Evolutionary conservation across 2,329 filamentous ascomycete species (phyloP).

Genomic region (Paracorniculantispora psalliotae): DNA sequence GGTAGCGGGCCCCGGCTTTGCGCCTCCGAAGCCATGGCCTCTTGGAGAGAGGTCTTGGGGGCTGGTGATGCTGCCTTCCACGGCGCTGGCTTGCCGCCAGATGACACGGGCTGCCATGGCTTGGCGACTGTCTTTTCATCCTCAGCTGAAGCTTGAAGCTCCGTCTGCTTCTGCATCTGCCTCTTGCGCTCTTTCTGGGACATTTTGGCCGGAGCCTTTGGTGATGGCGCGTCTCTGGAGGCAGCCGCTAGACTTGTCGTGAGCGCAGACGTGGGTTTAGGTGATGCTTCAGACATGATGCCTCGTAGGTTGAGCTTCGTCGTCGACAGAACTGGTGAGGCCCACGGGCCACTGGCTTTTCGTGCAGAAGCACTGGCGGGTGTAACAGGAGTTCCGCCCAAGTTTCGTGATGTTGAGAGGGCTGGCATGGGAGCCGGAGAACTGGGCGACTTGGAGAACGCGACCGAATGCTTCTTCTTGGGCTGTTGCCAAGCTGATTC

Average conservation of each 20-base stretch:
- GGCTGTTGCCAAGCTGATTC: slow-evolving; percentile 25
- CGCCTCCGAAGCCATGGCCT: slow-evolving; percentile 36
- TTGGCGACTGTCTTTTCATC: slow-evolving; percentile 27
- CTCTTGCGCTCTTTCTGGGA: slow-evolving; percentile 92
- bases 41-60: slow-evolving; percentile 46
- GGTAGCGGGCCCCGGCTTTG: slow-evolving; percentile 25
- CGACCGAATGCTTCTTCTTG: slow-evolving; percentile 20
- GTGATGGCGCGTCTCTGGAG: slow-evolving; percentile 31
- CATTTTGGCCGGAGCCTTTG: slow-evolving; percentile 52
- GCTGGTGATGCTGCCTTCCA: slow-evolving; percentile 59
- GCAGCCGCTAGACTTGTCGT: slow-evolving; percentile 51
- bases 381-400: background rate
- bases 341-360: slow-evolving; percentile 43
- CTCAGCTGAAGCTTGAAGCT: slow-evolving; percentile 36
- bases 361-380: background rate
- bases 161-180: slow-evolving; percentile 63
- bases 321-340: slow-evolving; percentile 45
- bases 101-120: slow-evolving; percentile 40
- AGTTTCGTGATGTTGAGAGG: background rate
- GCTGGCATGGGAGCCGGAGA: background rate
- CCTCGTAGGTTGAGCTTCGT: slow-evolving; percentile 69
- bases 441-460: slow-evolving; percentile 6
- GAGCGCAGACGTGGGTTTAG: slow-evolving; percentile 47
- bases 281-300: slow-evolving; percentile 62
- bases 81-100: slow-evolving; percentile 45